A percentile compares a stretch with the other conserved stretches of the same genome.
phyloP scores from a whole-genome alignment of 1,139 yeast genomes.

The Nakaseomyces sp. region DNA sequence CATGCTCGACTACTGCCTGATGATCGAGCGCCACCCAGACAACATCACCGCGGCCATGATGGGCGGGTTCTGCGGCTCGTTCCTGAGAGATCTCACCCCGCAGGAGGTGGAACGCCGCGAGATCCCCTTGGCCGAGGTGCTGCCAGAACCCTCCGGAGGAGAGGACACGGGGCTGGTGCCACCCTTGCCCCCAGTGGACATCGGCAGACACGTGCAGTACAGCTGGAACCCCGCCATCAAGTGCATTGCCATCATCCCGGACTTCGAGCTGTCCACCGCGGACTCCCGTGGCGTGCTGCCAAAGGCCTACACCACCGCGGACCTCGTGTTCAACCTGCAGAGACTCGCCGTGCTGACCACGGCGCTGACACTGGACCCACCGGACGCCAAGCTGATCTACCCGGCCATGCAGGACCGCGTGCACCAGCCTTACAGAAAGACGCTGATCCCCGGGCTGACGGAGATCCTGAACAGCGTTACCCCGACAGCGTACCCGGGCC shows the following conservation, averaged over 20 bases:
- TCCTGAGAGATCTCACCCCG: constrained; percentile 67
- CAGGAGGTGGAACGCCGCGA: constrained; percentile 65
- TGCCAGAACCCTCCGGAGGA: constrained; percentile 71
- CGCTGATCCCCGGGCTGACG: constrained; percentile 80
- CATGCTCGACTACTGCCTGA: constrained; percentile 85
- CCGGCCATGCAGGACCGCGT: constrained; percentile 95
- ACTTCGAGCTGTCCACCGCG: constrained; percentile 90
- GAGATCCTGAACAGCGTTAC: constrained; percentile 75
- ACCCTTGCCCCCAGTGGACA: constrained; percentile 72
- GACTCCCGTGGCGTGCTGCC: constrained; percentile 87
- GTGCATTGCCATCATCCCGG: constrained; percentile 86
- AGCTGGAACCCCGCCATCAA: constrained; percentile 73
- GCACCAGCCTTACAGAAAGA: constrained; percentile 91
- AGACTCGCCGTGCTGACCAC: constrained; percentile 67
- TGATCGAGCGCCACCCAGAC: constrained; percentile 98
- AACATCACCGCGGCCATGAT: constrained; percentile 98
- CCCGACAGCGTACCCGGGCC: constrained; percentile 73
- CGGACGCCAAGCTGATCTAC: constrained; percentile 72
- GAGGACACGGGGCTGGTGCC: constrained; percentile 58
- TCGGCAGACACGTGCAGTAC: constrained; percentile 85
- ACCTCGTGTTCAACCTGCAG: constrained; percentile 81
- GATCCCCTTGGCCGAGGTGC: constrained; percentile 74
- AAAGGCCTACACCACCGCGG: constrained; percentile 63
- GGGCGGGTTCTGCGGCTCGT: constrained; percentile 97
- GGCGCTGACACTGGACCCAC: constrained; percentile 75